Evolutionary conservation across 768 basidiomycete genomes (phyloP).

Genomic region (Mycena metata): DNA sequence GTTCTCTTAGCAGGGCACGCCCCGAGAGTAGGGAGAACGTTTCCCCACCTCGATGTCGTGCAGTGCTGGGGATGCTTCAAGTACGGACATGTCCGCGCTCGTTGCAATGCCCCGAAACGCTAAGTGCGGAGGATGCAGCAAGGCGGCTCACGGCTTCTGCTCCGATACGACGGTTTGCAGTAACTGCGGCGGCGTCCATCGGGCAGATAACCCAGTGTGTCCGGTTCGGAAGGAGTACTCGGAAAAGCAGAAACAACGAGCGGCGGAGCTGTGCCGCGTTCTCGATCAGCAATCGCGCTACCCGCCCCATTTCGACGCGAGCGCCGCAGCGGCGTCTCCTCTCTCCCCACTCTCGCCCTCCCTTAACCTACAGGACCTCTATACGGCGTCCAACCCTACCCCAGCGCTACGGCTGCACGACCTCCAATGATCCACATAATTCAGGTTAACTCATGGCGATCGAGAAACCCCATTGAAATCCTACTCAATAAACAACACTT

Average conservation of each 20-base stretch:
- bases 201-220: not conserved
- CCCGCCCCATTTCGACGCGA: no score
- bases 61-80: conserved; percentile 15
- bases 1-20: no score
- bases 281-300: not conserved
- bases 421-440: no score
- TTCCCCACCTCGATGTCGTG: no score
- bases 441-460: no score
- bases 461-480: conserved; percentile 7
- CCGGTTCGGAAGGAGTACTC: not conserved
- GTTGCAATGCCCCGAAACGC: not conserved
- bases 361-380: not conserved
- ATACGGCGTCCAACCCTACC: no score
- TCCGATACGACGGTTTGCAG: not conserved
- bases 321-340: no score
- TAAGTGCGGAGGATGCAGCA: not conserved
- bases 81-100: not conserved
- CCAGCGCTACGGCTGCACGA: conserved; percentile 18
- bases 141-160: not conserved
- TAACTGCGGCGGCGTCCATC: conserved; percentile 6
- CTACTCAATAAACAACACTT: not conserved
- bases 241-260: not conserved
- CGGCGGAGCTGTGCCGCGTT: not conserved
- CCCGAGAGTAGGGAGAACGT: no score
- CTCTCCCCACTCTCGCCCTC: conserved; percentile 6